Evolutionary conservation across 345 rosid genomes (phyloP), one percentile per base, ranked within the genome.

Genomic region (Carallia brachiata): DNA sequence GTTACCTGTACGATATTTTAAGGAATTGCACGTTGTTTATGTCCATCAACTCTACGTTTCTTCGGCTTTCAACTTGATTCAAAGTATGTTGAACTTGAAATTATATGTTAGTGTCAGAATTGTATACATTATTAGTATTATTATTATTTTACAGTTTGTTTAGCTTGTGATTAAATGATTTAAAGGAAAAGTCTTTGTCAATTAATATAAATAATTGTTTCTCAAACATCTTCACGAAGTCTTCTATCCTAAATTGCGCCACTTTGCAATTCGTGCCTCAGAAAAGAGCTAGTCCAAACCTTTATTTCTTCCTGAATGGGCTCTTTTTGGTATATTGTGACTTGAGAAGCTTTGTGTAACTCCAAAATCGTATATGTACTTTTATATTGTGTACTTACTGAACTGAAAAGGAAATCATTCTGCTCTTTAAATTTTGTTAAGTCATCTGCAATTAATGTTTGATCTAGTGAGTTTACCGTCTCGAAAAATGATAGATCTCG

Each of bases 31-130:
- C 12, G 23, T 32, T 66, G 28, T 73, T 47, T 34, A 59, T 2
- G 2, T 66, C 57, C 2, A 12, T 65, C 32, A 66, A 36, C 37
- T 73, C 60, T 59, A 73, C 66, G 18, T 32, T 48, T 23, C 34
- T 59, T 47, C 60, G 36, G 19, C 18, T 73, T 18, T 66, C 66
- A 34, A 73, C 53, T 16, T 66, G 52, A 47, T 66, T 64, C 70
- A 73, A 59, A 28, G 64, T 66, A 4, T 58, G 59, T 17, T 60
- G 61, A 19, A 73, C 70, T 70, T 73, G 40, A 55, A 63, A 73
- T 28, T 23, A 2, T 12, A 19, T 2, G 1, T 39, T 8, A n/a
- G 0, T 59, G 7, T 59, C 4, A 1, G 17, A 18, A 31, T 0
- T 15, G 4, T 23, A 2, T n/a, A 10, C 6, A 64, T 4, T 4